Conservation (phyloP, 495 filamentous ascomycete genomes). For the Penicillium canescens region DNA sequence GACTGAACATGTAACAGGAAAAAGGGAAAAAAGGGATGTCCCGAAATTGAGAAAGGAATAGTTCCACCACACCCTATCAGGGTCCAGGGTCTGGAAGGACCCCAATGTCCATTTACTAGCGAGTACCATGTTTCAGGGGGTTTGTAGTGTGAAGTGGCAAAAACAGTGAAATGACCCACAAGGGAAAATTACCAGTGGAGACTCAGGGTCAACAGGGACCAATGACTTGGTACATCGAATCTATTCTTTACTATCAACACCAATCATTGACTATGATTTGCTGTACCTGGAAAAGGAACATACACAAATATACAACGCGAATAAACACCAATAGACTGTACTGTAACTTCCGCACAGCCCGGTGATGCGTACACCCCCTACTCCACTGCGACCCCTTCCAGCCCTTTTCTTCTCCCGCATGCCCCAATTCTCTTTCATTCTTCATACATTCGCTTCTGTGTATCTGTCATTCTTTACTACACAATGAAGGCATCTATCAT, state of each 20-base stretch:
- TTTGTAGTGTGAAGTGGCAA: background rate
- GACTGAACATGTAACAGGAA: no score
- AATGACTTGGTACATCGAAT: constrained; percentile 2
- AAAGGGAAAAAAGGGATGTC: no score
- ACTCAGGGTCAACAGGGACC: background rate
- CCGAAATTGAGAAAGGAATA: background rate
- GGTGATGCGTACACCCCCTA: no score
- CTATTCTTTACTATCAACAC: background rate
- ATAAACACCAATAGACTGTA: background rate
- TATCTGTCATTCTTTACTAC: constrained; percentile 22
- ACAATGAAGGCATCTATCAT: constrained; percentile 49
- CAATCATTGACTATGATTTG: no score
- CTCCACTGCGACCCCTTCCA: constrained; percentile 13
- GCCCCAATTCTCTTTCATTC: constrained; percentile 3
- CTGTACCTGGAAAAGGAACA: no score
- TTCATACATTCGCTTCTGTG: constrained; percentile 10
- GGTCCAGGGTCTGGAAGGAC: background rate
- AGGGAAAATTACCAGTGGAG: background rate
- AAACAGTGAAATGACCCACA: background rate
- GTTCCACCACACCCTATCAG: background rate
- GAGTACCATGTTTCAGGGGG: constrained; percentile 6
- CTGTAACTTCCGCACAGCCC: background rate
- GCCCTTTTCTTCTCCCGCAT: constrained; percentile 16
- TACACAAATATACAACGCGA: background rate
- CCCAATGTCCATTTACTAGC: background rate